These are phyloP conservation scores for Fusarium chuoi DNA, from an alignment of 2,329 filamentous ascomycete genomes.

Conservation along the genomic window DNA sequence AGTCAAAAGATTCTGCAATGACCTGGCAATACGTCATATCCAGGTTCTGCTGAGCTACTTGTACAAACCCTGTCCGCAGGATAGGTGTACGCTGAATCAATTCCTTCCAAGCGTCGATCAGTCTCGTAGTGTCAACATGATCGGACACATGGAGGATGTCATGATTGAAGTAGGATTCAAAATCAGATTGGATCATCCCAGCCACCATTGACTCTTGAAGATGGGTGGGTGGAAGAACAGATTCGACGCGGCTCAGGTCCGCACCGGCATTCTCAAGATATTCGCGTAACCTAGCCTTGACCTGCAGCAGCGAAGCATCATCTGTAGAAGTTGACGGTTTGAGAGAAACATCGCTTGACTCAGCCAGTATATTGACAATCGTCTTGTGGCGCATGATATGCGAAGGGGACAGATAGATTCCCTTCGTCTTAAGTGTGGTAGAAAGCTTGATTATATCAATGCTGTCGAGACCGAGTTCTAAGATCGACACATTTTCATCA, in stretches of 20 bases:
- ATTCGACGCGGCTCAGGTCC: slow-evolving; percentile 58
- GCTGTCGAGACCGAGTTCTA: slow-evolving; percentile 88
- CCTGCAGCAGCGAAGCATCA: slow-evolving; percentile 25
- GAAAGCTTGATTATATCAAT: slow-evolving; percentile 91
- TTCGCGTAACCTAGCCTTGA: slow-evolving; percentile 49
- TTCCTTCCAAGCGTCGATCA: slow-evolving; percentile 70
- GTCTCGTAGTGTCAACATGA: slow-evolving; percentile 62
- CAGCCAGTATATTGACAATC: slow-evolving; percentile 66
- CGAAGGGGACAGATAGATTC: slow-evolving; percentile 74
- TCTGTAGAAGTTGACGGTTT: not conserved
- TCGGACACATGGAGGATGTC: slow-evolving; percentile 73
- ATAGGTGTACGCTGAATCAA: slow-evolving; percentile 74
- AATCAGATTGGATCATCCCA: slow-evolving; percentile 81
- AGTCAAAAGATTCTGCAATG: slow-evolving; percentile 46
- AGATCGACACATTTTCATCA: slow-evolving; percentile 70
- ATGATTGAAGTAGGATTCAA: slow-evolving; percentile 84
- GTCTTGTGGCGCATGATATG: slow-evolving; percentile 79
- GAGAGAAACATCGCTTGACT: not conserved
- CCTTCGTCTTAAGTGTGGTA: slow-evolving; percentile 71
- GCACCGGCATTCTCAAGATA: slow-evolving; percentile 51
- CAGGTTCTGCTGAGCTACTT: slow-evolving; percentile 70
- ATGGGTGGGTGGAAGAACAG: slow-evolving; percentile 79
- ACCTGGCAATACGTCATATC: slow-evolving; percentile 62
- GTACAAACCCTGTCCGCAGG: slow-evolving; percentile 77
- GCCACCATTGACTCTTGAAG: slow-evolving; percentile 88